Conservation (phyloP, 2,329 filamentous ascomycete species). For the Neofusicoccum sp. region DNA sequence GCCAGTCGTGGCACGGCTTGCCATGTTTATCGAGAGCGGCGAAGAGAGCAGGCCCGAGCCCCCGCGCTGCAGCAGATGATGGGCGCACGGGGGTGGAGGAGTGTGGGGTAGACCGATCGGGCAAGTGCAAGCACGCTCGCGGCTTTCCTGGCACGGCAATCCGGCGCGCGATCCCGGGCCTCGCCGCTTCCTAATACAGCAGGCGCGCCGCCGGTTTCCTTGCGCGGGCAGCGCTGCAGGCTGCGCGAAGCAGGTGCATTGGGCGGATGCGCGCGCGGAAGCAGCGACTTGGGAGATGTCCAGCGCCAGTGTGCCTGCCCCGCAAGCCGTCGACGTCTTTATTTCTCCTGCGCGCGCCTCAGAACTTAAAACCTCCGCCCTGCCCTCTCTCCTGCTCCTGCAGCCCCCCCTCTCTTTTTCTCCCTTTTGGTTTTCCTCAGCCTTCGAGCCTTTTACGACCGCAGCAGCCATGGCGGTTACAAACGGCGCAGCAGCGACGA, state of each 20-base stretch:
- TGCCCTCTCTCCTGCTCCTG: neutral
- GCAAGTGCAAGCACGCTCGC: constrained; percentile 1
- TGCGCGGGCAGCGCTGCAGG: neutral
- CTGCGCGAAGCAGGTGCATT: neutral
- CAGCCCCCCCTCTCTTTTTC: neutral
- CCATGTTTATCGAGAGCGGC: neutral
- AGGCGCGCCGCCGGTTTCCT: neutral
- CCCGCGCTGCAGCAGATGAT: neutral
- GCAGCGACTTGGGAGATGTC: neutral
- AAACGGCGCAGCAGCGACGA: neutral
- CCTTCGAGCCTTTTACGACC: neutral
- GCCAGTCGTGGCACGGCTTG: neutral
- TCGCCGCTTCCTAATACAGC: neutral
- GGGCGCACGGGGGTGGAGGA: neutral
- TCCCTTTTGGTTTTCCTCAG: neutral
- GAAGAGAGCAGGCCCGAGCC: neutral
- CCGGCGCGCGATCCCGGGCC: neutral
- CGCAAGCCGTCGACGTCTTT: neutral
- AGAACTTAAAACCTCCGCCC: neutral
- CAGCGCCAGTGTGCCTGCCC: neutral
- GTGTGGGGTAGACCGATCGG: constrained; percentile 10
- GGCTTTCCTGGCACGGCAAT: neutral
- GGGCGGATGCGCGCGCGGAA: neutral
- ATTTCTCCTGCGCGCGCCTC: neutral
- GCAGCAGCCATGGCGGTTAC: constrained; percentile 7